Evolutionary conservation across 495 filamentous ascomycete species (phyloP).

Genomic region (Penicillium silybi): DNA sequence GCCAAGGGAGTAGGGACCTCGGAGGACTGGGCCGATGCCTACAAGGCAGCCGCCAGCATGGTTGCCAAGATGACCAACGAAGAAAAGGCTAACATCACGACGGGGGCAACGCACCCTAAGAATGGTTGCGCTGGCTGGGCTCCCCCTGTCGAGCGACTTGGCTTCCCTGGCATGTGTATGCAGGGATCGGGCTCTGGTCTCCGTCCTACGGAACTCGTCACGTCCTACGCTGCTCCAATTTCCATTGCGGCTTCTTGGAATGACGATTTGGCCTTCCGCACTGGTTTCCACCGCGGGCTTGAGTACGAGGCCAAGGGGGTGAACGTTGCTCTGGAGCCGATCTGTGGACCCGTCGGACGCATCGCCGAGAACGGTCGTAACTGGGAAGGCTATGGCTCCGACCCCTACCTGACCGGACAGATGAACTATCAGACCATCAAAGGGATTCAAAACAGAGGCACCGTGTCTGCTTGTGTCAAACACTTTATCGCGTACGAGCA

Average conservation of each 20-base stretch:
- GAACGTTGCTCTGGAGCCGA: slow-evolving; percentile 56
- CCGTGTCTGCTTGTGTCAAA: slow-evolving; percentile 33
- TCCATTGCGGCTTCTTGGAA: neutral
- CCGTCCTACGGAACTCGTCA: neutral
- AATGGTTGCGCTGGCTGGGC: neutral
- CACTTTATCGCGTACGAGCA: slow-evolving; percentile 55
- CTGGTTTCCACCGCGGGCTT: neutral
- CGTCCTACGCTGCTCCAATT: neutral
- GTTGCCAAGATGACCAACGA: neutral
- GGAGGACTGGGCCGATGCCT: neutral
- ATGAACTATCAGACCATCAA: too few species aligned
- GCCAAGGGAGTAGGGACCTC: neutral
- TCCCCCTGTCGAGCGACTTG: neutral
- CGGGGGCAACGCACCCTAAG: neutral
- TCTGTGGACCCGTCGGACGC: slow-evolving; percentile 70
- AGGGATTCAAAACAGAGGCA: too few species aligned
- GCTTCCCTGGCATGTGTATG: neutral
- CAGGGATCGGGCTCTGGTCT: neutral
- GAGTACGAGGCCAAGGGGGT: slow-evolving; percentile 51
- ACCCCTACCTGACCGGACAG: too few species aligned
- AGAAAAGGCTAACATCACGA: neutral
- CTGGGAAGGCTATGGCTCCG: too few species aligned
- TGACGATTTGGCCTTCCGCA: neutral
- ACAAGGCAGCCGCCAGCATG: neutral
- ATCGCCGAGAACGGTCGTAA: slow-evolving; percentile 55